A percentile compares a stretch with the other conserved stretches of the same genome.
Conservation (phyloP, 345 rosid species). For the Corymbia maculata region DNA sequence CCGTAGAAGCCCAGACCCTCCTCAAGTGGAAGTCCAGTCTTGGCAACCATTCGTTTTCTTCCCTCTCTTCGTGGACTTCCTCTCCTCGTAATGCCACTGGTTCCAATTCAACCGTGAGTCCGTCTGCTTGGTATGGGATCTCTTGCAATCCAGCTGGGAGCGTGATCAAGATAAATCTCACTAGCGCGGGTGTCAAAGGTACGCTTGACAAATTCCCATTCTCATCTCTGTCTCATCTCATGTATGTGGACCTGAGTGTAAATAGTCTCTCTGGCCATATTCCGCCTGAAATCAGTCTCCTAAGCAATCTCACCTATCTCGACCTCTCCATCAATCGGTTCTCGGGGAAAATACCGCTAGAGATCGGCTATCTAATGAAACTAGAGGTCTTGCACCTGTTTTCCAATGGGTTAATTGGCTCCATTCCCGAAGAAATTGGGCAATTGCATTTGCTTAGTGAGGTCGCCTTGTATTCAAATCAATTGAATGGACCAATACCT, state of each 20-base stretch:
- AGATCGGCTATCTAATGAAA: conserved; percentile 1
- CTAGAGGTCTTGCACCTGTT: background rate
- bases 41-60: background rate
- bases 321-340: conserved; percentile 2
- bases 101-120: background rate
- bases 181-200: conserved; percentile 1
- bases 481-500: conserved; percentile 14
- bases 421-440: conserved; percentile 1
- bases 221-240: conserved; percentile 11
- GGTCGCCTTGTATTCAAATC: conserved; percentile 1
- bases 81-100: background rate
- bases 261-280: conserved; percentile 13
- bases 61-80: conserved; percentile 8
- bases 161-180: background rate
- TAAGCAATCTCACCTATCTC: conserved; percentile 6
- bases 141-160: background rate
- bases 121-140: conserved; percentile 15
- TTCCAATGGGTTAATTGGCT: background rate
- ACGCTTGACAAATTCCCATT: conserved; percentile 12
- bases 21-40: conserved; percentile 9
- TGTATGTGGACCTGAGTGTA: conserved; percentile 1
- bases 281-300: conserved; percentile 5
- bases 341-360: background rate
- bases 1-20: conserved; percentile 2
- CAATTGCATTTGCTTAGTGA: conserved; percentile 3